Evolutionary conservation across 140 eudicot genomes (phyloP).

Genomic region (Senecio squalidus): DNA sequence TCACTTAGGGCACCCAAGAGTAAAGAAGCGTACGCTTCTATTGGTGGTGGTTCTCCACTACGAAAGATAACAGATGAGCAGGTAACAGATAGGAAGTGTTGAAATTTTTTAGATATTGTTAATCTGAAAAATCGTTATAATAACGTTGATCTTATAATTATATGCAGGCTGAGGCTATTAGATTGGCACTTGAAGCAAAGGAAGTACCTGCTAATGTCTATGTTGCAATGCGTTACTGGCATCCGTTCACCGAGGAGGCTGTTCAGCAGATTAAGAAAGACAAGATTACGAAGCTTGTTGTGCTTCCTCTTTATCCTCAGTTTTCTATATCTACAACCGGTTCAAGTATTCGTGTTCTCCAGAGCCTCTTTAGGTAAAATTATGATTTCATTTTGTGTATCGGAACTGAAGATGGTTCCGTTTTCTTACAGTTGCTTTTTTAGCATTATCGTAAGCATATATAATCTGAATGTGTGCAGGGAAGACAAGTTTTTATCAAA

Average conservation of each 20-base stretch:
- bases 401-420: background rate
- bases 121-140: background rate
- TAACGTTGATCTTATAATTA: too few species aligned
- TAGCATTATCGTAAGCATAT: background rate
- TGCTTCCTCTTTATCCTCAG: conserved; percentile 93
- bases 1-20: conserved; percentile 75
- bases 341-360: conserved; percentile 79
- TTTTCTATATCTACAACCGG: conserved; percentile 97
- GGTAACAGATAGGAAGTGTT: conserved; percentile 29
- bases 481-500: conserved; percentile 49
- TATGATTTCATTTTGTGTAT: background rate
- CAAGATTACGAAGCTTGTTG: conserved; percentile 72
- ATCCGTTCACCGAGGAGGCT: conserved; percentile 96
- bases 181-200: conserved; percentile 58
- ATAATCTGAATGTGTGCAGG: conserved; percentile 32
- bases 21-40: conserved; percentile 93
- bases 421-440: background rate
- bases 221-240: conserved; percentile 99
- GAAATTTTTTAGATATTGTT: conserved; percentile 3
- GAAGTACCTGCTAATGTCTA: conserved; percentile 64
- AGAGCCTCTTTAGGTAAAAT: conserved; percentile 64
- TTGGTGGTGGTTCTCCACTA: conserved; percentile 96
- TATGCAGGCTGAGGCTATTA: conserved; percentile 75
- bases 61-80: conserved; percentile 88
- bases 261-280: conserved; percentile 87